Evolutionary conservation across 2,329 filamentous ascomycete species (phyloP).

Genomic region (Aspergillus brunneoviolaceus): DNA sequence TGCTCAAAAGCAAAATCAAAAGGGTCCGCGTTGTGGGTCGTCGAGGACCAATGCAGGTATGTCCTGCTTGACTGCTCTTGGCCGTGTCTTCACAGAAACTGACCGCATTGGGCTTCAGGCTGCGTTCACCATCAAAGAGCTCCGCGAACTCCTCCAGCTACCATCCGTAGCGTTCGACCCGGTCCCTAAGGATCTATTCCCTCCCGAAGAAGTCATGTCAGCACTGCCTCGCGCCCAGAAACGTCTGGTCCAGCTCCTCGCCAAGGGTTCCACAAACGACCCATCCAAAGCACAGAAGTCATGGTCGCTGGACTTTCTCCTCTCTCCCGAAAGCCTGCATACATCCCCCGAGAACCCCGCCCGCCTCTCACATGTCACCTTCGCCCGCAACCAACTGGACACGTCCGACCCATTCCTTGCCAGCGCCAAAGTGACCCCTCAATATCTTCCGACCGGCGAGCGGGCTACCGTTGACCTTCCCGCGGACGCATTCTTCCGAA

Average conservation of each 20-base stretch:
- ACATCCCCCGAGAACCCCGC: slow-evolving; percentile 48
- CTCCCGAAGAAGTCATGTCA: slow-evolving; percentile 58
- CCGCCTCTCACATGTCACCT: slow-evolving; percentile 64
- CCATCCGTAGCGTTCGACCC: slow-evolving; percentile 69
- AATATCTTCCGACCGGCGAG: slow-evolving; percentile 52
- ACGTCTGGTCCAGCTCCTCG: slow-evolving; percentile 76
- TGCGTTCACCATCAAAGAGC: slow-evolving; percentile 92
- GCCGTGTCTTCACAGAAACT: neutral
- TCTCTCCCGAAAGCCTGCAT: slow-evolving; percentile 72
- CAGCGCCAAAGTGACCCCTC: slow-evolving; percentile 45
- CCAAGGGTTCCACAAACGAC: slow-evolving; percentile 66
- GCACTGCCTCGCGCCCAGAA: slow-evolving; percentile 72
- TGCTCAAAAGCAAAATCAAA: slow-evolving; percentile 72
- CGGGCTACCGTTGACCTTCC: slow-evolving; percentile 52
- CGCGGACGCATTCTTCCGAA: slow-evolving; percentile 77
- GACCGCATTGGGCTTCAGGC: slow-evolving; percentile 54
- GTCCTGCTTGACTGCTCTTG: slow-evolving; percentile 17
- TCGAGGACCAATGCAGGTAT: slow-evolving; percentile 81
- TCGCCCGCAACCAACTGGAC: slow-evolving; percentile 56
- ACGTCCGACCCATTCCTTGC: slow-evolving; percentile 55
- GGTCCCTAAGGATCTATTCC: slow-evolving; percentile 65
- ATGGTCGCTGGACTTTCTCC: slow-evolving; percentile 83
- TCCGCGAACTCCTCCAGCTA: slow-evolving; percentile 81
- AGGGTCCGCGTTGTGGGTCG: slow-evolving; percentile 85
- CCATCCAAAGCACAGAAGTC: slow-evolving; percentile 57